Evolutionary conservation across 2,329 filamentous ascomycete species (phyloP).

Genomic region (Domatiomyces globalis): DNA sequence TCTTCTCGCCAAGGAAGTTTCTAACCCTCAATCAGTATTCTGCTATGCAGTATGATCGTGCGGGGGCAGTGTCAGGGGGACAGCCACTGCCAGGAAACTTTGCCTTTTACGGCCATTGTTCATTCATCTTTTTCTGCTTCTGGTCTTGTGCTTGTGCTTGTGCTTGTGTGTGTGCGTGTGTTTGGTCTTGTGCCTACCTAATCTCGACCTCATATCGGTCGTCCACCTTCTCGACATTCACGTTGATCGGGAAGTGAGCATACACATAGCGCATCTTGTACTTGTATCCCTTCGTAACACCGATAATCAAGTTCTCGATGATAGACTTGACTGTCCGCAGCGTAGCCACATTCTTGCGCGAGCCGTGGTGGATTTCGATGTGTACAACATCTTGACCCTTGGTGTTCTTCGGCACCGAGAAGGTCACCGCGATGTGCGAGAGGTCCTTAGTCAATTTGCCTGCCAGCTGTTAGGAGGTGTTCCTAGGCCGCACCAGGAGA

Average conservation of each 20-base stretch:
- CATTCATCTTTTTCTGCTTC: neutral
- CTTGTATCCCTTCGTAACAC: conserved; percentile 98
- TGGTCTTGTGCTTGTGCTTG: neutral
- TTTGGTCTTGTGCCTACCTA: conserved; percentile 47
- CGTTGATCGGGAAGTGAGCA: conserved; percentile 99
- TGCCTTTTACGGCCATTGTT: neutral
- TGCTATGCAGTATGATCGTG: neutral
- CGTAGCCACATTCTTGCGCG: conserved; percentile 92
- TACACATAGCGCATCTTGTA: conserved; percentile 99
- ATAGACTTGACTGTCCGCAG: conserved; percentile 95
- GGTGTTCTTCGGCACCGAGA: conserved; percentile 65
- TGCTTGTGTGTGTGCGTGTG: neutral
- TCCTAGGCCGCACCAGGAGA: conserved; percentile 13
- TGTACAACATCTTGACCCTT: conserved; percentile 48
- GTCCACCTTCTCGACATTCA: conserved; percentile 97
- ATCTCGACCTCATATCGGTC: conserved; percentile 88
- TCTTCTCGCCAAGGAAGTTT: conserved; percentile 99
- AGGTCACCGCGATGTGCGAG: conserved; percentile 90
- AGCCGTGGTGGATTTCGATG: conserved; percentile 97
- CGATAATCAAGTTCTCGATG: conserved; percentile 97
- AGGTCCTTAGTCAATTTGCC: conserved; percentile 96
- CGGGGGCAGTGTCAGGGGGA: neutral
- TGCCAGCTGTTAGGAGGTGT: conserved; percentile 24
- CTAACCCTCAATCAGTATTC: conserved; percentile 27
- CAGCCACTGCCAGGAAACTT: neutral